phyloP scores from a whole-genome alignment of 176 grass and related monocot species.

The Phoenix roebelenii region DNA sequence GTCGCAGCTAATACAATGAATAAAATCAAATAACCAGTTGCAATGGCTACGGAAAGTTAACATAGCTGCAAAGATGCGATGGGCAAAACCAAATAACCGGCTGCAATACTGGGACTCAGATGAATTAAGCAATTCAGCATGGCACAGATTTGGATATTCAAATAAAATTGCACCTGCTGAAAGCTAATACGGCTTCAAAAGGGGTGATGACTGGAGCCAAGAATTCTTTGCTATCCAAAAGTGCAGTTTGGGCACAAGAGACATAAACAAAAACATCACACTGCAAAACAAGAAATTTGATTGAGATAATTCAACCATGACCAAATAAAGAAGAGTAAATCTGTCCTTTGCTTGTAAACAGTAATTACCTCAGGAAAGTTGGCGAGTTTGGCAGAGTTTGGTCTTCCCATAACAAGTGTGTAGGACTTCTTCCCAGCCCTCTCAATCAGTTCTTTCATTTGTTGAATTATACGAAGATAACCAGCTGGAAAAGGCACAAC shows the following conservation, averaged over 20 bases:
- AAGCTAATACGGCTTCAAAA: slow-evolving; percentile 92
- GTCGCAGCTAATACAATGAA: too few species aligned
- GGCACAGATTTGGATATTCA: too few species aligned
- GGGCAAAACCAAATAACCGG: too few species aligned
- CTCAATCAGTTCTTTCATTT: slow-evolving; percentile 92
- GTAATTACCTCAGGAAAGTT: slow-evolving; percentile 85
- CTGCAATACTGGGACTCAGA: too few species aligned
- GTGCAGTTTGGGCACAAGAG: slow-evolving; percentile 91
- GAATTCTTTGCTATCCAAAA: slow-evolving; percentile 96
- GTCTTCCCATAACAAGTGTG: slow-evolving; percentile 83
- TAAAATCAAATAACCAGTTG: too few species aligned
- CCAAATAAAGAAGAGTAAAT: background rate
- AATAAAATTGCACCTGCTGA: slow-evolving; percentile 44
- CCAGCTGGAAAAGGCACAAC: slow-evolving; percentile 39
- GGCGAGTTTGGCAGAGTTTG: slow-evolving; percentile 83
- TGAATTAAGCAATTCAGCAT: too few species aligned
- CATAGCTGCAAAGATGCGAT: too few species aligned
- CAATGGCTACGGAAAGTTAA: too few species aligned
- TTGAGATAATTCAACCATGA: slow-evolving; percentile 4
- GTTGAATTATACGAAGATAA: slow-evolving; percentile 85
- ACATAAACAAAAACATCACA: slow-evolving; percentile 95
- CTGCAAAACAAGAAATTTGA: slow-evolving; percentile 26
- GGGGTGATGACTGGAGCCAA: slow-evolving; percentile 88
- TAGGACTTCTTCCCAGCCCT: slow-evolving; percentile 88
- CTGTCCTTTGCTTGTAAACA: background rate